Conservation (phyloP, 1,139 yeast species). For the Lodderomyces metapsilosis region DNA sequence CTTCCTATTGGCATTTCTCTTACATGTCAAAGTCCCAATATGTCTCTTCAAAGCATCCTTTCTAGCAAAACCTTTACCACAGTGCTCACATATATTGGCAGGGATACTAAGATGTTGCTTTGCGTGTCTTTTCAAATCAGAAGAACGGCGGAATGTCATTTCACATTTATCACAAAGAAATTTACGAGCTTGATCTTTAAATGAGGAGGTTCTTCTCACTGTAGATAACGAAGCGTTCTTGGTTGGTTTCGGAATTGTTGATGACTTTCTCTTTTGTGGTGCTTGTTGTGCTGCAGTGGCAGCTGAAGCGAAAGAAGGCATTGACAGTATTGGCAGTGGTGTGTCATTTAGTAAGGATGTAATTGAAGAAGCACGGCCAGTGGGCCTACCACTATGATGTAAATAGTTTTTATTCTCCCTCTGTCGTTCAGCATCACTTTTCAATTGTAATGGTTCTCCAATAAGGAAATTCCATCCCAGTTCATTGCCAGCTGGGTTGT, state of each 20-base stretch:
- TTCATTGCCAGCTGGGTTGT: constrained; percentile 18
- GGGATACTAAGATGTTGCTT: constrained; percentile 56
- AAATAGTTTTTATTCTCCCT: not conserved
- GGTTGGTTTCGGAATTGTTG: constrained; percentile 5
- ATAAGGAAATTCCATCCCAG: constrained; percentile 39
- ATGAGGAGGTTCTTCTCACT: constrained; percentile 1
- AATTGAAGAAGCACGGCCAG: not conserved
- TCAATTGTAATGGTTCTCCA: constrained; percentile 24
- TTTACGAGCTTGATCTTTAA: constrained; percentile 24
- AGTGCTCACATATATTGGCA: constrained; percentile 68
- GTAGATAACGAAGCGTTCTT: not conserved
- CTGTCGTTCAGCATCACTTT: constrained; percentile 8
- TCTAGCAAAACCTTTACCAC: constrained; percentile 81
- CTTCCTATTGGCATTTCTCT: constrained; percentile 57
- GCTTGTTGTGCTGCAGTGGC: not conserved
- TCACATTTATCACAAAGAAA: constrained; percentile 50
- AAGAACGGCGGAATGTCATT: constrained; percentile 58
- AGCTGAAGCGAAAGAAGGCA: not conserved
- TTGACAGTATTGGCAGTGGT: constrained; percentile 1
- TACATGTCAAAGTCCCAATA: constrained; percentile 69
- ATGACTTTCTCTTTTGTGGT: constrained; percentile 2
- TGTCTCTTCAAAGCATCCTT: constrained; percentile 79
- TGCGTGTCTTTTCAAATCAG: constrained; percentile 66
- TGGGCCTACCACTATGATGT: not conserved
- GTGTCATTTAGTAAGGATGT: not conserved